A percentile compares a stretch with the other conserved stretches of the same genome.
These are phyloP conservation scores for Phytopythium ostracodes DNA, from an alignment of 352 stramenopile species.

Conservation along the genomic window DNA sequence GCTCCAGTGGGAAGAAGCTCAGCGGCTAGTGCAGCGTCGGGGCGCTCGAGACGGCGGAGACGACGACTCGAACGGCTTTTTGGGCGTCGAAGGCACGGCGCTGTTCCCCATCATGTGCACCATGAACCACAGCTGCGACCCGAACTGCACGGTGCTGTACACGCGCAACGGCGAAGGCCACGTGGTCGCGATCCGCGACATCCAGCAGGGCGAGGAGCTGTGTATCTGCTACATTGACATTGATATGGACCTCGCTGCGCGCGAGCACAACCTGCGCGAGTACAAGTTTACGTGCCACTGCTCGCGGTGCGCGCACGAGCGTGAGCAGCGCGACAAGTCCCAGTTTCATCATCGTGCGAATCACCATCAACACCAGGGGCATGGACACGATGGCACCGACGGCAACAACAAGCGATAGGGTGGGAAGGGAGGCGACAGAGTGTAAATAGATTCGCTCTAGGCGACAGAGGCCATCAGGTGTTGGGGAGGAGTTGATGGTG, in stretches of 20 bases:
- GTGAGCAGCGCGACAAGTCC: slow-evolving; percentile 17
- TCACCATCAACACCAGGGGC: background rate
- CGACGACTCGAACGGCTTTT: slow-evolving; percentile 23
- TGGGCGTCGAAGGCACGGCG: slow-evolving; percentile 89
- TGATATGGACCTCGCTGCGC: slow-evolving; percentile 60
- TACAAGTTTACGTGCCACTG: slow-evolving; percentile 83
- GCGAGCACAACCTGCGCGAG: slow-evolving; percentile 65
- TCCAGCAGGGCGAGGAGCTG: slow-evolving; percentile 88
- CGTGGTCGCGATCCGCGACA: slow-evolving; percentile 71
- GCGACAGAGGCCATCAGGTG: too few relatives aligned
- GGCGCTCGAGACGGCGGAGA: background rate
- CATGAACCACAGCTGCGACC: slow-evolving; percentile 96
- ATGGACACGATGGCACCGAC: background rate
- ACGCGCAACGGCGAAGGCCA: slow-evolving; percentile 65
- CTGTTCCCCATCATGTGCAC: slow-evolving; percentile 92
- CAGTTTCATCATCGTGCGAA: background rate
- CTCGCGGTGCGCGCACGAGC: slow-evolving; percentile 46
- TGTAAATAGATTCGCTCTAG: too few relatives aligned
- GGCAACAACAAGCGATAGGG: background rate
- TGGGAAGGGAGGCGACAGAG: background rate
- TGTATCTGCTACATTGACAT: slow-evolving; percentile 95
- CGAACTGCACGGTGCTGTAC: slow-evolving; percentile 91
- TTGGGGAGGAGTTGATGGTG: too few relatives aligned
- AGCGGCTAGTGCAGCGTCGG: slow-evolving; percentile 31
- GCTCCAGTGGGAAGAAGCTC: slow-evolving; percentile 37